These are phyloP conservation scores for Phytophthora pini DNA, from an alignment of 352 stramenopile species.

Conservation along the genomic window DNA sequence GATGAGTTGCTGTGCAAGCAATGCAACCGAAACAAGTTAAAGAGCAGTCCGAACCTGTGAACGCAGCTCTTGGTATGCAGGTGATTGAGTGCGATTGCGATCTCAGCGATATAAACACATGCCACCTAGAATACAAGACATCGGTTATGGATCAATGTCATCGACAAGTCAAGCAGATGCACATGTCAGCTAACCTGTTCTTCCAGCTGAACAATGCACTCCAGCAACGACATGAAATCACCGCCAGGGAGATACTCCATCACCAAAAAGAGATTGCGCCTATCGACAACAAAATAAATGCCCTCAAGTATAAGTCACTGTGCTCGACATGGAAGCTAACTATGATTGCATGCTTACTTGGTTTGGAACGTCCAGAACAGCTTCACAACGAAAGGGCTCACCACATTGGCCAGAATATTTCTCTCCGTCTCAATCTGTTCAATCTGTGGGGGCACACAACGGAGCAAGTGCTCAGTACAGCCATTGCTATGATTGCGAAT, in stretches of 20 bases:
- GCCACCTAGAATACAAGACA: slow-evolving; percentile 57
- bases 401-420: slow-evolving; percentile 86
- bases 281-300: slow-evolving; percentile 22
- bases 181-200: slow-evolving; percentile 59
- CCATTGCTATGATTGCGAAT: neutral
- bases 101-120: slow-evolving; percentile 88
- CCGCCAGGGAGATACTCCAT: slow-evolving; percentile 92
- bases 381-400: slow-evolving; percentile 93
- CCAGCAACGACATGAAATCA: slow-evolving; percentile 91
- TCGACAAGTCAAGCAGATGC: neutral
- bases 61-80: slow-evolving; percentile 87
- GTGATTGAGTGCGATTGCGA: slow-evolving; percentile 87
- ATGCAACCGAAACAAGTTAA: slow-evolving; percentile 5
- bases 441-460: slow-evolving; percentile 50
- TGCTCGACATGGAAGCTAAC: neutral
- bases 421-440: slow-evolving; percentile 89
- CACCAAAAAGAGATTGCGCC: slow-evolving; percentile 87
- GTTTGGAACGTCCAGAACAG: slow-evolving; percentile 93
- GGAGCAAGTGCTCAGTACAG: slow-evolving; percentile 23
- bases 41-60: slow-evolving; percentile 55
- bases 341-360: slow-evolving; percentile 54
- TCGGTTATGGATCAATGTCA: slow-evolving; percentile 4
- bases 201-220: slow-evolving; percentile 89
- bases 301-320: slow-evolving; percentile 24
- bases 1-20: slow-evolving; percentile 1